Evolutionary conservation across 2,329 filamentous ascomycete genomes (phyloP).

Genomic region (Stachybotrys elegans): DNA sequence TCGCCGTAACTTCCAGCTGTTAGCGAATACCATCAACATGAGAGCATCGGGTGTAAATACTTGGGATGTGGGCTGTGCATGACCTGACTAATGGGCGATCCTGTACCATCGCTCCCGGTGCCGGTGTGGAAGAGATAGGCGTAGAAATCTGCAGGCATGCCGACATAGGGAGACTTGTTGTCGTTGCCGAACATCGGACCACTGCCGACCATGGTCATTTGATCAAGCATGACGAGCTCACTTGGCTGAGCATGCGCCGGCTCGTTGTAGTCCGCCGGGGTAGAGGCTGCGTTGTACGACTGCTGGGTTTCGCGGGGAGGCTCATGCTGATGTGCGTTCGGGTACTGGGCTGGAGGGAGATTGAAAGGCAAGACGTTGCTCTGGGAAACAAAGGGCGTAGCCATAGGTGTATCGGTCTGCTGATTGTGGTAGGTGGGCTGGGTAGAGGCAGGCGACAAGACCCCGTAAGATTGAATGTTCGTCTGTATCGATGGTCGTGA

Average conservation of each 20-base stretch:
- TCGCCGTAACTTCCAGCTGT: constrained; percentile 46
- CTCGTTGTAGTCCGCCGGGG: constrained; percentile 40
- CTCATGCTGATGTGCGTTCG: constrained; percentile 18
- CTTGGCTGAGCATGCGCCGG: constrained; percentile 37
- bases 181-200: constrained; percentile 87
- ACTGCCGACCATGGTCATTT: constrained; percentile 59
- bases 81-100: constrained; percentile 36
- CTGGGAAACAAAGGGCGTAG: constrained; percentile 49
- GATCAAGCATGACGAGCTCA: constrained; percentile 57
- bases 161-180: constrained; percentile 78
- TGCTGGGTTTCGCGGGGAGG: constrained; percentile 26
- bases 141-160: constrained; percentile 82
- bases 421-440: constrained; percentile 45
- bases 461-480: constrained; percentile 42
- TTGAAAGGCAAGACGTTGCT: constrained; percentile 60
- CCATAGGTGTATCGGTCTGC: constrained; percentile 39
- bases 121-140: constrained; percentile 70
- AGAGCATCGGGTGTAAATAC: constrained; percentile 31
- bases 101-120: constrained; percentile 11
- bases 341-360: constrained; percentile 56
- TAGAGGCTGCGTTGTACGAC: constrained; percentile 28
- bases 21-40: constrained; percentile 12
- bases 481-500: constrained; percentile 43
- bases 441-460: constrained; percentile 47
- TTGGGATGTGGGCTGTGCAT: constrained; percentile 36